Base-by-base conservation (phyloP, 1,284 basidiomycete species). In the Puccinia triticina region DNA sequence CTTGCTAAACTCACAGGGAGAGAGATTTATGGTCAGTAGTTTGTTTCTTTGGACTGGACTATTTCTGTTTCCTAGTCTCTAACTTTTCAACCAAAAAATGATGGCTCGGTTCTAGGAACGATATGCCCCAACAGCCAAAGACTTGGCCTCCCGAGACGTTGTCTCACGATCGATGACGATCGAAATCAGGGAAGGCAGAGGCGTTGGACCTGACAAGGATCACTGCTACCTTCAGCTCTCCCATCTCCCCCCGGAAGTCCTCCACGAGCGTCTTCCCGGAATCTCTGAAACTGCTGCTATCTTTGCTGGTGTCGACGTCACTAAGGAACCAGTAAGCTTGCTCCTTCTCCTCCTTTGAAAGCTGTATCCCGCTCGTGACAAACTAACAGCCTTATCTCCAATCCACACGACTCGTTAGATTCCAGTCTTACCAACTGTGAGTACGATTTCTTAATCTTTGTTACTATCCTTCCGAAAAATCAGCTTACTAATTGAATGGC, bases 281-380 rank as follows among this genome's bases (percentile, higher is more conserved):
- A 99, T 99, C 87, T 99, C 97, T 77, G 97, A 99, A 90, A 99
- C 97, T 16, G 97, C 97, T 53, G 93, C 96, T 84, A 99, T 99
- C 87, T 99, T 99, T 89, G 92, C 95, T 86, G 97, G 97, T 88
- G 97, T 99, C 84, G 97, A 99, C 88, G 97, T 99, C 84, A 99
- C 97, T 85, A 99, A 99, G 90, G 96, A 99, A 88, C 97, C 97
- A 75, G 78, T 80, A 34, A 72, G 78, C 29, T 23, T 29, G 29
- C 34, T 46, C 46, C 48, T 40, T 12, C 43, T 12, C 43, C 7
- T 77, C 10, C 26, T 12, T 16, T 32, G 10, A 61, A 48, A 66
- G 10, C 40, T 77, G n/a, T 48, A n/a, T 29, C 12, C 23, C 61
- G n/a, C n/a, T 8, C 11, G 16, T 74, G 23, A 18, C 55, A 48